These are phyloP conservation scores for Magnolia changhungtana DNA, from an alignment of 164 flowering plant genomes.

Conservation along the genomic window DNA sequence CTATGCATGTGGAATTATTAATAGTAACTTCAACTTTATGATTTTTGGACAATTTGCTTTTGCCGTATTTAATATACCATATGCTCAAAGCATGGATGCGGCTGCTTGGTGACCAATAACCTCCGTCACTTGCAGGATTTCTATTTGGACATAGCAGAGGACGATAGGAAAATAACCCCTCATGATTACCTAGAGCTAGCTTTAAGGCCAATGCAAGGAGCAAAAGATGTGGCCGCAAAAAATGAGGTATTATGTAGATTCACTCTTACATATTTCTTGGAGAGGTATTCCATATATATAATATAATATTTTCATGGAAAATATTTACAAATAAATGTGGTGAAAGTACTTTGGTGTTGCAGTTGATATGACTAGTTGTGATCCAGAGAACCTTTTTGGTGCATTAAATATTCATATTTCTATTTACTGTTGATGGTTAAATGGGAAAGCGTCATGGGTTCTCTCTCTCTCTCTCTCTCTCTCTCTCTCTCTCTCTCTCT, in stretches of 20 bases:
- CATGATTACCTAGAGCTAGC: conserved; percentile 98
- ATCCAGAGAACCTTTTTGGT: too few relatives aligned
- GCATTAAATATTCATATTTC: too few relatives aligned
- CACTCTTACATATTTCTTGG: not conserved
- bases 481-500: too few relatives aligned
- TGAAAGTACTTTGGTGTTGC: too few relatives aligned
- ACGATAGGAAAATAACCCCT: conserved; percentile 80
- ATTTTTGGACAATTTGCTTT: not conserved
- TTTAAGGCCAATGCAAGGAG: conserved; percentile 82
- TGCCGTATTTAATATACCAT: too few relatives aligned
- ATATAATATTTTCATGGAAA: too few relatives aligned
- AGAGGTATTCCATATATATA: too few relatives aligned
- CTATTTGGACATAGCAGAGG: conserved; percentile 85
- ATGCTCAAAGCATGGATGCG: not conserved
- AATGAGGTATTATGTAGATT: conserved; percentile 69
- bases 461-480: too few relatives aligned
- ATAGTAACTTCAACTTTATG: too few relatives aligned
- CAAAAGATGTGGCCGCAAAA: conserved; percentile 68
- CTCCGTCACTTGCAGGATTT: conserved; percentile 60
- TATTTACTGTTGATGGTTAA: too few relatives aligned
- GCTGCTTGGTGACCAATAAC: conserved; percentile 1
- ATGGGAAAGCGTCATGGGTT: too few relatives aligned
- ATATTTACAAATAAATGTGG: not conserved
- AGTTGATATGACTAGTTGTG: too few relatives aligned
- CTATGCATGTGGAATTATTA: not conserved